These are phyloP conservation scores for Xylaria sp. DNA, from an alignment of 2,329 filamentous ascomycete genomes.

Conservation along the genomic window DNA sequence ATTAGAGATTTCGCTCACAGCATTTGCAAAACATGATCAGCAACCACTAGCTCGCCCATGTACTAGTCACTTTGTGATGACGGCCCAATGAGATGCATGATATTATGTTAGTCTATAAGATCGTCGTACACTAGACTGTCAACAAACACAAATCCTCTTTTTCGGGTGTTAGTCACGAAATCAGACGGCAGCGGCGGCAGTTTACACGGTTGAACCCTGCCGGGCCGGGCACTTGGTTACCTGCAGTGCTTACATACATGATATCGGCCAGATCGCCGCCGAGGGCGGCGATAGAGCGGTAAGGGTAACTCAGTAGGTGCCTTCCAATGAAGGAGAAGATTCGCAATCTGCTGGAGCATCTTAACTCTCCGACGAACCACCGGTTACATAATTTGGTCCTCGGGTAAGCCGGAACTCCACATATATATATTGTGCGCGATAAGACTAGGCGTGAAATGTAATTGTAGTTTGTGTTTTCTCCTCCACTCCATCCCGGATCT, in stretches of 20 bases:
- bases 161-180: not conserved
- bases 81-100: not conserved
- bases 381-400: not conserved
- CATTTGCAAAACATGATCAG: slow-evolving; percentile 12
- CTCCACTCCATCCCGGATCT: not conserved
- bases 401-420: slow-evolving; percentile 7
- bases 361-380: not conserved
- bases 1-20: slow-evolving; percentile 10
- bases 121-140: not conserved
- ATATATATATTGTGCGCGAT: not conserved
- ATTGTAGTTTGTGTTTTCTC: not conserved
- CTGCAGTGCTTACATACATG: not conserved
- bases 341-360: not conserved
- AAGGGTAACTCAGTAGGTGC: not conserved
- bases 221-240: not conserved
- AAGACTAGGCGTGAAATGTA: not conserved
- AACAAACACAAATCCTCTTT: not conserved
- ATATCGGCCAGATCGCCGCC: not conserved
- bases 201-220: not conserved
- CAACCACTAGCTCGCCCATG: not conserved
- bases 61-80: not conserved
- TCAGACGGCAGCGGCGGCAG: not conserved
- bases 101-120: not conserved
- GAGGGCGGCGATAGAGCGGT: not conserved
- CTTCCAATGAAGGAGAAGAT: not conserved